Evolutionary conservation across 2,329 filamentous ascomycete species (phyloP), one percentile per base, ranked within the genome.

Genomic region (Colletotrichum trifolii): DNA sequence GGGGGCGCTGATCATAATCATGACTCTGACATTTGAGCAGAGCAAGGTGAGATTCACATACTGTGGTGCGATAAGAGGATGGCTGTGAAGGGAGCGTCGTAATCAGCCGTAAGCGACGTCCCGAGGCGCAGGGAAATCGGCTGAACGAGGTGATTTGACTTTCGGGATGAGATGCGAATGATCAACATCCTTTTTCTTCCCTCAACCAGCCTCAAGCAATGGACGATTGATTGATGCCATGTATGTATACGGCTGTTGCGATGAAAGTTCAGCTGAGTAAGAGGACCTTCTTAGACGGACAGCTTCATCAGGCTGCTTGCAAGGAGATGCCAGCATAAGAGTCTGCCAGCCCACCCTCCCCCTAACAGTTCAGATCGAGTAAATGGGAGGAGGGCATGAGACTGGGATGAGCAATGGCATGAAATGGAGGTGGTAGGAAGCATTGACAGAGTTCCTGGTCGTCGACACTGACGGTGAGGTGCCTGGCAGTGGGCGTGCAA

Each of bases 281-380:
- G 17, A 36, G 9, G 15, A n/a, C 15, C 10, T 15, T 10, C 15
- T n/a, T 10, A 46, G 12, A 45, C 9, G 47, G 11, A 33, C 10
- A 39, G 36, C 12, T 39, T 36, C 15, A 48, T 13, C 9, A 58
- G 39, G 40, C 25, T 25, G 25, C 38, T 45, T 48, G 38, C 49
- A 55, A 46, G 56, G 61, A 54, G 54, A 49, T 45, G 9, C 56
- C 10, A 39, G 56, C 8, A 11, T 43, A 17, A 13, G n/a, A 35
- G 12, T 13, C 38, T 9, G 43, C 54, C 17, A 25, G 17, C 25
- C 25, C 42, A 34, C 15, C 56, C 49, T 34, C 15, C 43, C 56
- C 56, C 49, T 60, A 40, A 54, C 60, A 60, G 49, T n/a, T 43
- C 25, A 64, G 25, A 48, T 42, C 48, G 39, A 49, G 56, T 60